phyloP scores from a whole-genome alignment of 2,329 filamentous ascomycete genomes.

The Pseudocercospora pini-densiflorae region DNA sequence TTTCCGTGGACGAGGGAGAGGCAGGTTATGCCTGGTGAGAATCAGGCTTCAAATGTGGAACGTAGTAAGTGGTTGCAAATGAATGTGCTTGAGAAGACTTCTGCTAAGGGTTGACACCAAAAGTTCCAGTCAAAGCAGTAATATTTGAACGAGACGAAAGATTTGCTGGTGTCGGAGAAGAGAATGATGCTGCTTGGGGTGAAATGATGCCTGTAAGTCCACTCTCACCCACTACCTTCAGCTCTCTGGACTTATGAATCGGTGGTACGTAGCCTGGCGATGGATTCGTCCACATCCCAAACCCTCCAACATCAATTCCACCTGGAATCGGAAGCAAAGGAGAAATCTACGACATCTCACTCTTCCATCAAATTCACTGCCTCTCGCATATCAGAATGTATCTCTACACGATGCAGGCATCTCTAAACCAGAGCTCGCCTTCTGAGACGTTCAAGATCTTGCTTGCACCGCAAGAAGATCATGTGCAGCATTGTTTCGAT shows the following conservation, averaged over 20 bases:
- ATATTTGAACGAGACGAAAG: slow-evolving; percentile 34
- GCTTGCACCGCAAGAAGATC: slow-evolving; percentile 32
- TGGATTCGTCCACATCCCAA: slow-evolving; percentile 40
- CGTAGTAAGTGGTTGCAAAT: background rate
- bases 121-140: background rate
- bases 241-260: background rate
- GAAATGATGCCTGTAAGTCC: slow-evolving; percentile 30
- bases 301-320: slow-evolving; percentile 29
- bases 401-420: slow-evolving; percentile 93
- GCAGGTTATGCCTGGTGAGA: background rate
- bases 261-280: slow-evolving; percentile 30
- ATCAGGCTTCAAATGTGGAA: background rate
- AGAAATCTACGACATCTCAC: slow-evolving; percentile 39
- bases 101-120: background rate
- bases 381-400: slow-evolving; percentile 51
- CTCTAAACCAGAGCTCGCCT: slow-evolving; percentile 43
- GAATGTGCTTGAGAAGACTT: background rate
- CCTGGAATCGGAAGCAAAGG: slow-evolving; percentile 35
- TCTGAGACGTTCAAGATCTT: slow-evolving; percentile 27
- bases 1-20: background rate
- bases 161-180: slow-evolving; percentile 29
- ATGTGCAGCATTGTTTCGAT: slow-evolving; percentile 38
- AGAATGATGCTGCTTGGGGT: slow-evolving; percentile 38
- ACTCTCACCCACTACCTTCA: background rate
- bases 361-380: slow-evolving; percentile 45